Conservation (phyloP, 202 grass and related monocot species). For the Setaria italica region DNA sequence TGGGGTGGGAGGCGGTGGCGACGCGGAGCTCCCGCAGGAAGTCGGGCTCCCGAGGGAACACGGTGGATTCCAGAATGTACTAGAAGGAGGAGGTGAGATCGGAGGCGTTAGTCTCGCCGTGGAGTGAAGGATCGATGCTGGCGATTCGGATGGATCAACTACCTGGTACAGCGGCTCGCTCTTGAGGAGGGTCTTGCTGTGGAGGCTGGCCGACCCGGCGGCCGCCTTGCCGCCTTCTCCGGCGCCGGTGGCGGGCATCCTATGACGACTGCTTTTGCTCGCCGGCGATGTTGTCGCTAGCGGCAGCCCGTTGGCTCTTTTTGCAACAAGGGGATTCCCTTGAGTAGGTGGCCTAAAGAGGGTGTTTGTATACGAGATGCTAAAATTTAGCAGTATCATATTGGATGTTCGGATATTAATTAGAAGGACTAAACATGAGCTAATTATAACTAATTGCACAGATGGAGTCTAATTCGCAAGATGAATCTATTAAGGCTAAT, state of each 20-base stretch:
- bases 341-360: neutral
- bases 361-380: too few relatives aligned
- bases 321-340: neutral
- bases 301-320: neutral
- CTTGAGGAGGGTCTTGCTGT: conserved; percentile 77
- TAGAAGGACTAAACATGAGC: too few relatives aligned
- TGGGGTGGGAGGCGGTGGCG: conserved; percentile 55
- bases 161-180: conserved; percentile 71
- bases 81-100: conserved; percentile 5
- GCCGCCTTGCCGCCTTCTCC: conserved; percentile 21
- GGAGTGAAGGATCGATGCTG: neutral
- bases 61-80: conserved; percentile 78
- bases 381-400: too few relatives aligned
- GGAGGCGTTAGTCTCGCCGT: neutral
- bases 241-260: conserved; percentile 14
- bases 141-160: neutral
- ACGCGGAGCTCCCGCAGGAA: conserved; percentile 70
- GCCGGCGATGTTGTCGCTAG: neutral
- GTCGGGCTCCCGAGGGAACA: conserved; percentile 70
- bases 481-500: too few relatives aligned
- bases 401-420: too few relatives aligned
- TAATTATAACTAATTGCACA: too few relatives aligned
- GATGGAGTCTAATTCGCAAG: too few relatives aligned
- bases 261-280: neutral
- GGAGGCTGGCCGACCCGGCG: conserved; percentile 24